Evolutionary conservation across 2,329 filamentous ascomycete genomes (phyloP), one percentile per base, ranked within the genome.

Genomic region (Talaromyces rugulosus): DNA sequence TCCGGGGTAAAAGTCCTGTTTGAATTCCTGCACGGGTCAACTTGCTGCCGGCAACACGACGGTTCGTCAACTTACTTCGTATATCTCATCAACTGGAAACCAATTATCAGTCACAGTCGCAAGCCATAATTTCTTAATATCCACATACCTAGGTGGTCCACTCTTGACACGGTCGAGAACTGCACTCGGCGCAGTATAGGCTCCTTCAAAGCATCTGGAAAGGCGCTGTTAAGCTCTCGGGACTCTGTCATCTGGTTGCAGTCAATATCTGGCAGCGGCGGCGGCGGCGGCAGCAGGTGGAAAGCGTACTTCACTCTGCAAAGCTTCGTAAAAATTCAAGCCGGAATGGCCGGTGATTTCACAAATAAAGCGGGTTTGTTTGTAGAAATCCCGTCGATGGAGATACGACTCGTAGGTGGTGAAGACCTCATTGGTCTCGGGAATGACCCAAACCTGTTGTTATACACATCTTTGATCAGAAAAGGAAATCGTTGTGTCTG

Each of bases 311-410:
- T 97, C 92, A 78, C 92, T 96, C 76, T 91, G 87, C 33, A 94
- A 84, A 30, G 95, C 95, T 68, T 96, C 92, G 71, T 97, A 97
- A 76, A 96, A 99, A 3, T 87, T 94, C 67, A 97, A 82, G 59
- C 89, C 89, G 33, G 92, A 96, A 75, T 96, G 94, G 59, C 95
- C 95, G 12, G 92, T 96, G 67, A 98, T 96, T 74, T 96, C 91
- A 77, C 96, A 96, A 64, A 96, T 96, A 76, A 98, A 99, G 60
- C 89, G 87, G 72, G 88, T 91, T 88, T 96, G 91, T 69, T 90
- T 92, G 75, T 96, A 96, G 73, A 96, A 97, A 74, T 97, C 93
- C 84, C 93, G 89, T 63, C 93, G 87, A 69, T 85, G 84, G 40
- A 97, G 79, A 77, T 96, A 99, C 50, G 89, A 87, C 71, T 97